Conservation (phyloP, 2,329 filamentous ascomycete genomes). For the Venturia oleaginea region DNA sequence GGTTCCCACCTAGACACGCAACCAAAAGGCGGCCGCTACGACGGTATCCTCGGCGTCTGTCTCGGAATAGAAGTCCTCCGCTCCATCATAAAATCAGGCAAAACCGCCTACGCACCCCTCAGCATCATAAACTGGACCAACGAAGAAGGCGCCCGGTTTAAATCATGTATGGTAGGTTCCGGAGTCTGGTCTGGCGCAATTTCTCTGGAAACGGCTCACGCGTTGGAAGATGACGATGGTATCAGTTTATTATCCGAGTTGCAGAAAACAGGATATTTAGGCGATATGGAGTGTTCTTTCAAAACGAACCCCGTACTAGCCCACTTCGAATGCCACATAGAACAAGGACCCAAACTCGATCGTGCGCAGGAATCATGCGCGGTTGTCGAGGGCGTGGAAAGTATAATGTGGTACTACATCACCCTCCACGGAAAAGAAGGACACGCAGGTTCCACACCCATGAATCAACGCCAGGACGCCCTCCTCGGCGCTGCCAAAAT, state of each 20-base stretch:
- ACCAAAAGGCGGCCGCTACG: slow-evolving; percentile 58
- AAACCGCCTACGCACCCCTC: slow-evolving; percentile 61
- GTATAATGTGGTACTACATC: slow-evolving; percentile 64
- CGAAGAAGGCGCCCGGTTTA: slow-evolving; percentile 74
- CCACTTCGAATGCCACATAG: slow-evolving; percentile 30
- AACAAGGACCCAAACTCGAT: slow-evolving; percentile 71
- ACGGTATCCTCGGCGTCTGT: slow-evolving; percentile 66
- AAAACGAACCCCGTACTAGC: slow-evolving; percentile 18
- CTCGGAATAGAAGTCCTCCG: slow-evolving; percentile 65
- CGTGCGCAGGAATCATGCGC: slow-evolving; percentile 54
- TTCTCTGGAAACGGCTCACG: slow-evolving; percentile 51
- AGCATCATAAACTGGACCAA: slow-evolving; percentile 75
- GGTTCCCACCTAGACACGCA: slow-evolving; percentile 56
- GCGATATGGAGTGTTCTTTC: slow-evolving; percentile 26
- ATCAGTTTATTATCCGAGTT: slow-evolving; percentile 53
- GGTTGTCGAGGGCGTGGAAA: slow-evolving; percentile 64
- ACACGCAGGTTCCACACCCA: slow-evolving; percentile 67
- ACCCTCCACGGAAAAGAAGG: slow-evolving; percentile 57
- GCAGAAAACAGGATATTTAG: slow-evolving; percentile 62
- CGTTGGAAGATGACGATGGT: slow-evolving; percentile 51
- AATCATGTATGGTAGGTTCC: slow-evolving; percentile 62
- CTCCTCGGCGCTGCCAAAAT: slow-evolving; percentile 58
- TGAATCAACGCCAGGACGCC: slow-evolving; percentile 57
- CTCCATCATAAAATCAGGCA: slow-evolving; percentile 54
- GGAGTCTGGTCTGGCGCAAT: slow-evolving; percentile 69